Base-by-base conservation (phyloP, 2,329 filamentous ascomycete species). In the Colletotrichum lindemuthianum region DNA sequence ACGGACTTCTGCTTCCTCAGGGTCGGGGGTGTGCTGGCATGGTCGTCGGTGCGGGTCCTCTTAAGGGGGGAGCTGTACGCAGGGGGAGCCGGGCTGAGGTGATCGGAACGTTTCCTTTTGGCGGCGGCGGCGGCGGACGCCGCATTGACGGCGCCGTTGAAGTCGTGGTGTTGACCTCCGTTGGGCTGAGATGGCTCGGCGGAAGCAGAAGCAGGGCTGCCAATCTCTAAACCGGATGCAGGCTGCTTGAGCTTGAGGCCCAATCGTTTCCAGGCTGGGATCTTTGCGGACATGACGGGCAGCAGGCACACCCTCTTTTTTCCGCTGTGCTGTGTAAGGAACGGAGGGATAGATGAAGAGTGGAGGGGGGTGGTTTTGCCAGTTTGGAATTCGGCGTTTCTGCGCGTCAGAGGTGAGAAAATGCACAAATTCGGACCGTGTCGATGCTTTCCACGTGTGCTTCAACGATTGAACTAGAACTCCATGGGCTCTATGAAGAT, bases 201-300 rank as follows among this genome's bases (percentile, higher is more conserved):
- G 34, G 34, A n/a, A 36, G 48, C 52, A 40, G 60, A 13, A 50
- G 60, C 65, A 59, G 60, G 56, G 58, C 66, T 43, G 53, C 66
- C 66, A 63, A 51, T 65, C 58, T 66, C 66, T 60, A 60, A 59
- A 45, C 59, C 63, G 54, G 63, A 66, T 68, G 72, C 71, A 69
- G 72, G 70, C 60, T 72, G 72, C 76, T 87, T 88, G 77, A 87
- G 85, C 80, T 87, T 87, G 73, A 88, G 82, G 76, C 86, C 86
- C 81, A 87, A 82, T 80, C 84, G 82, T 73, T 88, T 88, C 85
- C 86, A 88, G 68, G 85, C 85, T 61, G 86, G 85, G 67, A 84
- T 78, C 70, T 73, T 75, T 70, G 73, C 75, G 72, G 78, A 79
- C 78, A 83, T 82, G 74, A 70, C 76, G 70, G 69, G 71, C 68